A percentile compares a stretch with the other conserved stretches of the same genome.
phyloP scores from a whole-genome alignment of 192 early-diverging fungal genomes.

The Dissophora ornata region DNA sequence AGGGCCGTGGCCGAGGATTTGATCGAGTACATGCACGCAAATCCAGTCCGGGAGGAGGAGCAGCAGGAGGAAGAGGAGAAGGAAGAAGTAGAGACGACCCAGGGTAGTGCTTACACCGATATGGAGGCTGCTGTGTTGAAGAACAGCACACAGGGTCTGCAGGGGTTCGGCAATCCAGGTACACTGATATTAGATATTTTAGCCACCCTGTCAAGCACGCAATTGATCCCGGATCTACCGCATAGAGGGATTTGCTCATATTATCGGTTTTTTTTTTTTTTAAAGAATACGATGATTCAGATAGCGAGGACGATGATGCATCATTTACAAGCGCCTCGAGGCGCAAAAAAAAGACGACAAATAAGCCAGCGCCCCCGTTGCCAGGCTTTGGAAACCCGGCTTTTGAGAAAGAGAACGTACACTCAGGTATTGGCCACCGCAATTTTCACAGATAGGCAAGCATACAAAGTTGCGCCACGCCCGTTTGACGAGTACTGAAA shows the following conservation, averaged over 20 bases:
- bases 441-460: too few species aligned
- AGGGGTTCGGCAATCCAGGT: conserved; percentile 48
- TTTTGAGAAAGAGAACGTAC: conserved; percentile 13
- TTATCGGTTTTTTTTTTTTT: neutral
- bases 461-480: too few species aligned
- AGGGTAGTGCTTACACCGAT: conserved; percentile 8
- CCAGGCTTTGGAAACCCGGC: conserved; percentile 50
- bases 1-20: conserved; percentile 42
- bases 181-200: neutral
- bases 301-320: conserved; percentile 21
- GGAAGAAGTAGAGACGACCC: too few species aligned
- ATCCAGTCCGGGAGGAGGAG: conserved; percentile 31
- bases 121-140: conserved; percentile 30
- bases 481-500: too few species aligned
- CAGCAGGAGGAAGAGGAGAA: neutral
- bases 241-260: neutral
- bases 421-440: conserved; percentile 6
- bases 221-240: too few species aligned
- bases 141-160: conserved; percentile 28
- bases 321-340: neutral
- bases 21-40: conserved; percentile 51
- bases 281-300: conserved; percentile 38
- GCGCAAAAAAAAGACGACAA: conserved; percentile 1
- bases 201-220: neutral
- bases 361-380: conserved; percentile 29